These are phyloP conservation scores for Cryptococcus sp. DNA, from an alignment of 1,284 basidiomycete genomes.

Conservation along the genomic window DNA sequence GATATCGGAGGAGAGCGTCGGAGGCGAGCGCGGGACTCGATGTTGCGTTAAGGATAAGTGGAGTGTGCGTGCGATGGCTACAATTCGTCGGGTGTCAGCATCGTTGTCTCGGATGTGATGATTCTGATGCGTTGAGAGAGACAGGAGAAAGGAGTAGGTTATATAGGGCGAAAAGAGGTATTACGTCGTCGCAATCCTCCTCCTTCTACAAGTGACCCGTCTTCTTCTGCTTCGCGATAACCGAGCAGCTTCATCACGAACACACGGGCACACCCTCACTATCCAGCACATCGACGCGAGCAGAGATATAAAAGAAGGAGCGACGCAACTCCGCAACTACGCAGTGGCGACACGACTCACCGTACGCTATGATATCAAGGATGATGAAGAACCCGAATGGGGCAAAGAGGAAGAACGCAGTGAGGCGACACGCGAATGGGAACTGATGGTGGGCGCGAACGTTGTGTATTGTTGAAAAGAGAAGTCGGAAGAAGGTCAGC, in stretches of 20 bases:
- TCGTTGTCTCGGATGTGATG: not conserved
- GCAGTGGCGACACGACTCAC: slow-evolving; percentile 18
- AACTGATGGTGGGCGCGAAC: slow-evolving; percentile 17
- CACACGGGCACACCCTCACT: too few species aligned
- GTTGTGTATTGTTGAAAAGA: too few species aligned
- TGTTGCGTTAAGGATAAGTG: slow-evolving; percentile 36
- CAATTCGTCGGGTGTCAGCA: slow-evolving; percentile 1
- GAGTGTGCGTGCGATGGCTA: slow-evolving; percentile 43
- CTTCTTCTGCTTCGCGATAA: not conserved
- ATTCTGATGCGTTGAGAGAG: too few species aligned
- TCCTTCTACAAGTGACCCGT: too few species aligned
- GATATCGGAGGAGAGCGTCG: slow-evolving; percentile 16
- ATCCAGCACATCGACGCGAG: not conserved
- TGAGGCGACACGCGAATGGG: slow-evolving; percentile 33
- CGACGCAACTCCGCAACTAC: not conserved
- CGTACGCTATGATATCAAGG: slow-evolving; percentile 43
- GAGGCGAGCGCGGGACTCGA: slow-evolving; percentile 37
- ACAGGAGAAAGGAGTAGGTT: not conserved
- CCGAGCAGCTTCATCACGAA: not conserved
- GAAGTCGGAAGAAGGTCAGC: too few species aligned
- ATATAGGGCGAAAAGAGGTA: not conserved
- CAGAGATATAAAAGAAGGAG: not conserved
- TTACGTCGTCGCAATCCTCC: too few species aligned
- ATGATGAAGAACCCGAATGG: slow-evolving; percentile 36
- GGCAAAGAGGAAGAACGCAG: slow-evolving; percentile 32